A percentile compares a stretch with the other conserved stretches of the same genome.
phyloP scores from a whole-genome alignment of 768 basidiomycete species.

The Neoboletus subvelutipes region DNA sequence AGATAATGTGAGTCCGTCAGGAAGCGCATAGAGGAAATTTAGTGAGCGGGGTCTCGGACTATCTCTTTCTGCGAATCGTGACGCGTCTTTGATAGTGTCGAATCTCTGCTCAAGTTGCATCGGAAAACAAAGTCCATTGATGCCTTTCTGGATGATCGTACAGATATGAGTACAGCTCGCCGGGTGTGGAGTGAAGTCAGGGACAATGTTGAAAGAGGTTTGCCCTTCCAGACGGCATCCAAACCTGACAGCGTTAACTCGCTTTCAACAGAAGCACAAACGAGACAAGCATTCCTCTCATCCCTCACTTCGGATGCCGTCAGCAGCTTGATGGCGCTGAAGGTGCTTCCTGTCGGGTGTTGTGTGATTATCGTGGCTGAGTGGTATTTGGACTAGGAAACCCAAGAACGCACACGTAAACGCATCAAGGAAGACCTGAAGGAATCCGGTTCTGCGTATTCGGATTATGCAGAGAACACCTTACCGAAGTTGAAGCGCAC shows the following conservation, averaged over 20 bases:
- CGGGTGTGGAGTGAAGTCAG: constrained; percentile 81
- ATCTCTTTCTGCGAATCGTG: background rate
- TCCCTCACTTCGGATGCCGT: constrained; percentile 76
- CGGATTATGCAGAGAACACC: constrained; percentile 76
- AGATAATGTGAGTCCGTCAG: constrained; percentile 40
- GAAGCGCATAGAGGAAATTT: constrained; percentile 80
- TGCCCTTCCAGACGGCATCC: constrained; percentile 13
- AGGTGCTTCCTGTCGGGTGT: constrained; percentile 42
- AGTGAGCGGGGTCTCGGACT: constrained; percentile 47
- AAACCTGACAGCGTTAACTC: constrained; percentile 1
- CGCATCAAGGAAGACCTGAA: constrained; percentile 91
- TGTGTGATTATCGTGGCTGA: background rate
- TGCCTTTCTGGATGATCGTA: constrained; percentile 67
- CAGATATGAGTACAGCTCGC: constrained; percentile 61
- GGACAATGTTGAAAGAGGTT: constrained; percentile 83
- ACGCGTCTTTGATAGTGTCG: constrained; percentile 50
- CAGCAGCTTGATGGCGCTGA: constrained; percentile 61
- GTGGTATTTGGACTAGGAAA: constrained; percentile 52
- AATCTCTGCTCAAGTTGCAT: constrained; percentile 71
- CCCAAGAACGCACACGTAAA: constrained; percentile 88
- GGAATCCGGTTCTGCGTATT: constrained; percentile 70
- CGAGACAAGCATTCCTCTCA: constrained; percentile 73
- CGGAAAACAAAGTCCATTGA: constrained; percentile 71
- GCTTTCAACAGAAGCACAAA: constrained; percentile 64
- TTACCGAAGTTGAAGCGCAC: constrained; percentile 77